A percentile compares a stretch with the other conserved stretches of the same genome.
Evolutionary conservation across 305 asterid species (phyloP).

Genomic region (Fraxinus floribunda): DNA sequence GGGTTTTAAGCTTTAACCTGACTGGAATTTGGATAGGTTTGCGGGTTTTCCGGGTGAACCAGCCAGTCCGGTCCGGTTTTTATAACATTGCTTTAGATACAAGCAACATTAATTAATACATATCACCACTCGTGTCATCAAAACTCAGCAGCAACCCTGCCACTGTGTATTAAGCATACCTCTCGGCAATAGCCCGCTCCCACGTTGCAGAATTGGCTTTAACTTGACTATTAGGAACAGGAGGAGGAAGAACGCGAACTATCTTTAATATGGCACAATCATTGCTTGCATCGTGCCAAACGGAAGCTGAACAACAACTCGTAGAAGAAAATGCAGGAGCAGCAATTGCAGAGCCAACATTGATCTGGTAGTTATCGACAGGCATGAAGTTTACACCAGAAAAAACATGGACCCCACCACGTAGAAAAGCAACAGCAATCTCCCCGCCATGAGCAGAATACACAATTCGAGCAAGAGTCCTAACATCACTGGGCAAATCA

Average conservation of each 20-base stretch:
- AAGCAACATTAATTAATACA: constrained; percentile 12
- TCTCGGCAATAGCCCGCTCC: constrained; percentile 99
- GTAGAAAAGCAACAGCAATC: constrained; percentile 91
- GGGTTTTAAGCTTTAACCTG: not conserved
- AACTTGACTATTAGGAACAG: constrained; percentile 67
- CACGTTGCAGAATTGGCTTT: constrained; percentile 81
- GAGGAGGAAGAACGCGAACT: constrained; percentile 92
- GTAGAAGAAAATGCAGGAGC: constrained; percentile 98
- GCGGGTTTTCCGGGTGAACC: not conserved
- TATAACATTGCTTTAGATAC: not conserved
- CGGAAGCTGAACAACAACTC: constrained; percentile 98
- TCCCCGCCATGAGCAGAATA: constrained; percentile 99
- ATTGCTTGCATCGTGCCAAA: constrained; percentile 84
- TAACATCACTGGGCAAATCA: constrained; percentile 92
- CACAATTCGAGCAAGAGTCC: constrained; percentile 95
- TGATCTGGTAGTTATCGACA: constrained; percentile 79
- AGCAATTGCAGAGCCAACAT: constrained; percentile 91
- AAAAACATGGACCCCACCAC: constrained; percentile 82
- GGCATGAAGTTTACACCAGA: constrained; percentile 75
- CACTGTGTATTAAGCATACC: constrained; percentile 44
- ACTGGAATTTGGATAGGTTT: not conserved
- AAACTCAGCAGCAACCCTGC: constrained; percentile 15
- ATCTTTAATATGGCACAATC: constrained; percentile 88
- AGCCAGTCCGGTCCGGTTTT: not conserved
- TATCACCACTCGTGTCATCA: constrained; percentile 16